Percentiles rank a stretch among this genome's conserved stretches.
Evolutionary conservation across 768 basidiomycete genomes (phyloP).

Genomic region (Kwoniella bestiolae): DNA sequence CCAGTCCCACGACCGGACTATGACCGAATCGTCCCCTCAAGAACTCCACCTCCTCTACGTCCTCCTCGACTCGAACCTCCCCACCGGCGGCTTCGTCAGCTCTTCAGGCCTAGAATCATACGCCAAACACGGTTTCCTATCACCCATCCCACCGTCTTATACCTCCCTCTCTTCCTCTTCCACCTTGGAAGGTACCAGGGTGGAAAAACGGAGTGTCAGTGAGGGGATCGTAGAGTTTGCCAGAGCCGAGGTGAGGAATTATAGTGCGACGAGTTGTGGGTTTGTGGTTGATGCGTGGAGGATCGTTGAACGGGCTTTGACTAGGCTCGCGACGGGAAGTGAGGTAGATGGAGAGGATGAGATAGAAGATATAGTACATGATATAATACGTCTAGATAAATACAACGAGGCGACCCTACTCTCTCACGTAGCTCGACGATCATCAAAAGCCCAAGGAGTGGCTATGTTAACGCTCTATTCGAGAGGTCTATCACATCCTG

Average conservation of each 20-base stretch:
- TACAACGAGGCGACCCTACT: conserved; percentile 84
- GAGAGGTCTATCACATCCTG: conserved; percentile 73
- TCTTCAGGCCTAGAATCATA: conserved; percentile 92
- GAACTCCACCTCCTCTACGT: conserved; percentile 54
- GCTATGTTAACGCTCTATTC: conserved; percentile 87
- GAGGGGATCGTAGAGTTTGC: conserved; percentile 39
- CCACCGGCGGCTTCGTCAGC: conserved; percentile 95
- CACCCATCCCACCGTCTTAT: conserved; percentile 52
- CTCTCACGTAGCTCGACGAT: conserved; percentile 84
- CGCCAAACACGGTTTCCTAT: conserved; percentile 77
- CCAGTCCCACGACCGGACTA: background rate
- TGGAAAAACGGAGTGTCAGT: background rate
- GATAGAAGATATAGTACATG: conserved; percentile 35
- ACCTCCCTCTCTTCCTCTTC: conserved; percentile 35
- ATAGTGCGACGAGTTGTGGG: conserved; percentile 73
- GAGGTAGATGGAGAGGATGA: conserved; percentile 13
- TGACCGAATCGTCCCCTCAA: background rate
- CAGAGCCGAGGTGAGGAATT: conserved; percentile 62
- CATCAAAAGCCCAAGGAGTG: conserved; percentile 87
- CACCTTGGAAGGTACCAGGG: too few species aligned
- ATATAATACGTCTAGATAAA: conserved; percentile 68
- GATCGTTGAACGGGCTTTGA: conserved; percentile 8
- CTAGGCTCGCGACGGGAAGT: background rate
- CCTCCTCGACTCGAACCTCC: conserved; percentile 79
- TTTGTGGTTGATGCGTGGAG: conserved; percentile 72